A percentile compares a stretch with the other conserved stretches of the same genome.
phyloP scores from a whole-genome alignment of 2,329 filamentous ascomycete genomes.

The Elsinoe arachidis region DNA sequence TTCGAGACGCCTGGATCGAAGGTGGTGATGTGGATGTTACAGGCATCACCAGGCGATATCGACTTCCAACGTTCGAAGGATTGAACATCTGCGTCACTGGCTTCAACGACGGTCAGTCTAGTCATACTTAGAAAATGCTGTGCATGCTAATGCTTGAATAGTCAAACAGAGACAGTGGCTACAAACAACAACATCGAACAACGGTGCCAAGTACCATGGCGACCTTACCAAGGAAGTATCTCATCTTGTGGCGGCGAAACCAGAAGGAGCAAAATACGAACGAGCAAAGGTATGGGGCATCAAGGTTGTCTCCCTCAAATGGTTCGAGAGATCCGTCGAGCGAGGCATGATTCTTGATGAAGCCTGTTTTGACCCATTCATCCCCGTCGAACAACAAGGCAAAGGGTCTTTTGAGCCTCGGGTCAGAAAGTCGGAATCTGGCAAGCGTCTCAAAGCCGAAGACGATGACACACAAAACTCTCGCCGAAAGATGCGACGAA shows the following conservation, averaged over 20 bases:
- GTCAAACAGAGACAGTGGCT: conserved; percentile 61
- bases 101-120: conserved; percentile 52
- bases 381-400: conserved; percentile 64
- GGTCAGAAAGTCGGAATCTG: conserved; percentile 33
- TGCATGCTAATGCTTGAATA: conserved; percentile 23
- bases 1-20: conserved; percentile 70
- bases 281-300: conserved; percentile 79
- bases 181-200: conserved; percentile 54
- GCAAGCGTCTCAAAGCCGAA: conserved; percentile 52
- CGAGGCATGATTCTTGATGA: conserved; percentile 90
- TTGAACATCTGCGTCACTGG: conserved; percentile 61
- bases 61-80: conserved; percentile 54
- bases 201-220: conserved; percentile 78
- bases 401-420: conserved; percentile 55
- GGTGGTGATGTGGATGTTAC: conserved; percentile 66
- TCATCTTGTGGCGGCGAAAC: conserved; percentile 71
- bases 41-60: conserved; percentile 58
- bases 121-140: background rate
- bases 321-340: conserved; percentile 74
- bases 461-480: conserved; percentile 22
- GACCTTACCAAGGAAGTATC: conserved; percentile 81
- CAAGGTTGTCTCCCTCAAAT: conserved; percentile 69
- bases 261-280: conserved; percentile 81
- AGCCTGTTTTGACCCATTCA: conserved; percentile 65
- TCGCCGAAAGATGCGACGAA: conserved; percentile 74